phyloP scores from a whole-genome alignment of 441 rosid genomes.

The Gossypium gossypioides region DNA sequence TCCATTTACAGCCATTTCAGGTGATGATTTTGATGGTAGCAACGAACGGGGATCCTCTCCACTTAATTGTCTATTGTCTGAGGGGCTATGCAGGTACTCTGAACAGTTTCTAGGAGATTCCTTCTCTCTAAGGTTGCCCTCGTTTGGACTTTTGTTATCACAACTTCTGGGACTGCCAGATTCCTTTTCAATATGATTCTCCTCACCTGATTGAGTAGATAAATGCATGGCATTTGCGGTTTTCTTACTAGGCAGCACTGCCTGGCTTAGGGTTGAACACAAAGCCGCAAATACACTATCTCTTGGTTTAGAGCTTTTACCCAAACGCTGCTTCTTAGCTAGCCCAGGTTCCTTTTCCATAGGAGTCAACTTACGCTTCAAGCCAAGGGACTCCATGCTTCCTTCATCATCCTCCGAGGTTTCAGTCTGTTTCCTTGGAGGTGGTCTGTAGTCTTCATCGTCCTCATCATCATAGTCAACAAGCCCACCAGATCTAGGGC shows the following conservation, averaged over 20 bases:
- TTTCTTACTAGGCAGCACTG: constrained; percentile 70
- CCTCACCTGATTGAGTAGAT: constrained; percentile 23
- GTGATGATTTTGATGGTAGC: constrained; percentile 64
- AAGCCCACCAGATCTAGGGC: constrained; percentile 70
- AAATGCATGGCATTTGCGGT: constrained; percentile 21
- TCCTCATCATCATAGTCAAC: constrained; percentile 97
- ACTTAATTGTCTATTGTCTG: constrained; percentile 58
- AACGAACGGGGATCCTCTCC: constrained; percentile 51
- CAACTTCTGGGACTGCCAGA: constrained; percentile 19
- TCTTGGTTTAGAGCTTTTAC: constrained; percentile 50
- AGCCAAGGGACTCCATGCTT: constrained; percentile 44
- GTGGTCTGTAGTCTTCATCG: constrained; percentile 82
- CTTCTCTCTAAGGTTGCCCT: constrained; percentile 46
- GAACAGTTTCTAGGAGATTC: constrained; percentile 43
- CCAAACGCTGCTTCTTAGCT: constrained; percentile 55
- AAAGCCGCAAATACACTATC: constrained; percentile 67
- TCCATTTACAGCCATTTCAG: constrained; percentile 93
- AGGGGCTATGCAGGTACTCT: constrained; percentile 37
- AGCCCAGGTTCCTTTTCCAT: constrained; percentile 59
- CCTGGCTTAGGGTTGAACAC: constrained; percentile 80
- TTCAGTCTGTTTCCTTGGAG: constrained; percentile 64
- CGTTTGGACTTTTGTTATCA: constrained; percentile 33
- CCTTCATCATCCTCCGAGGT: constrained; percentile 66
- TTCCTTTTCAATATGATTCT: constrained; percentile 27
- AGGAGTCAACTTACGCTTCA: constrained; percentile 58